Conservation (phyloP, 1,284 basidiomycete genomes). For the Ustilago nuda region DNA sequence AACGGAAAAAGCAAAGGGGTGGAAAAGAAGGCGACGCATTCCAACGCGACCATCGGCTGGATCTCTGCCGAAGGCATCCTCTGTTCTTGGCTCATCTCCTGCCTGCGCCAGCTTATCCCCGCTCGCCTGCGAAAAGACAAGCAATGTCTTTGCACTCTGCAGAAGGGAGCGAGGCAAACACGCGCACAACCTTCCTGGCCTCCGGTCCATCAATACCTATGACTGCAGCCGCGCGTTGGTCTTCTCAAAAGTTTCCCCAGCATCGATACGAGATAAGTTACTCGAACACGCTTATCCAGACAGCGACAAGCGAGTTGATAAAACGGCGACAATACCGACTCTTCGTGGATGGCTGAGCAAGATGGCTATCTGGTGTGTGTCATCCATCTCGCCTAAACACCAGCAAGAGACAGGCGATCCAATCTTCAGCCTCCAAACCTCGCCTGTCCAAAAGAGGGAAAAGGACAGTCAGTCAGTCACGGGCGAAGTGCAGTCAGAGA, state of each 20-base stretch:
- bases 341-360: neutral
- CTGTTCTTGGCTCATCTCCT: neutral
- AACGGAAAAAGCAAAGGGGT: neutral
- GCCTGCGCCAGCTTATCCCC: neutral
- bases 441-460: neutral
- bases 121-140: neutral
- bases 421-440: slow-evolving; percentile 4
- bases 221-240: neutral
- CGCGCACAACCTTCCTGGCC: neutral
- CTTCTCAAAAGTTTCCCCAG: neutral
- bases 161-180: neutral
- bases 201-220: neutral
- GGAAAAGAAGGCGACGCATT: neutral
- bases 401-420: slow-evolving; percentile 1
- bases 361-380: neutral
- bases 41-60: slow-evolving; percentile 27
- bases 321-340: slow-evolving; percentile 3
- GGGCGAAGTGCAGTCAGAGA: neutral
- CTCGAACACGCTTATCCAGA: neutral
- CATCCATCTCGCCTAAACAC: slow-evolving; percentile 4
- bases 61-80: slow-evolving; percentile 32
- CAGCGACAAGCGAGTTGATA: neutral
- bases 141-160: neutral
- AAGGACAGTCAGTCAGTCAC: neutral
- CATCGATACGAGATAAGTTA: neutral